Conservation (phyloP, 2,329 filamentous ascomycete genomes). For the Aspergillus jensenii region DNA sequence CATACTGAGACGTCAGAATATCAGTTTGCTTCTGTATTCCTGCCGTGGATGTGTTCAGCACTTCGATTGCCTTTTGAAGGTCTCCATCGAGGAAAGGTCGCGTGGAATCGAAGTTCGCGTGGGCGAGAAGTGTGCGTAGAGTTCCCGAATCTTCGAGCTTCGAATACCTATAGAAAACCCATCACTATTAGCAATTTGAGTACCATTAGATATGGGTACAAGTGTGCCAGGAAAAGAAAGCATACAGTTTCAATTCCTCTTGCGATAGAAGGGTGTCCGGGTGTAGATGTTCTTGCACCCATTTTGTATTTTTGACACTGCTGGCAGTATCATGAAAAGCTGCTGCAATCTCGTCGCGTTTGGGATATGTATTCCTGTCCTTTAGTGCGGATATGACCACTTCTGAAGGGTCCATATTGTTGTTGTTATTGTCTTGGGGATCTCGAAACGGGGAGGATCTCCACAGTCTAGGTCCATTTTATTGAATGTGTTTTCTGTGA, state of each 20-base stretch:
- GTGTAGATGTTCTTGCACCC: slow-evolving; percentile 33
- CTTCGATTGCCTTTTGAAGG: slow-evolving; percentile 35
- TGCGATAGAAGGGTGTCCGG: slow-evolving; percentile 38
- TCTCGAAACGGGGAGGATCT: neutral
- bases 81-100: slow-evolving; percentile 42
- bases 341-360: slow-evolving; percentile 28
- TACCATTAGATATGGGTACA: neutral
- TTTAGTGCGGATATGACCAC: slow-evolving; percentile 27
- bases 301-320: slow-evolving; percentile 26
- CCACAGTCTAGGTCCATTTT: neutral
- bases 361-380: slow-evolving; percentile 29
- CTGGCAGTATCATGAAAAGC: slow-evolving; percentile 24
- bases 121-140: slow-evolving; percentile 29
- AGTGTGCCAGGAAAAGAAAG: neutral
- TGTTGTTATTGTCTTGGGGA: slow-evolving; percentile 5
- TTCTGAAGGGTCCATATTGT: slow-evolving; percentile 20
- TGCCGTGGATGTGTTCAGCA: slow-evolving; percentile 38
- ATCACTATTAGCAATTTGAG: neutral
- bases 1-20: slow-evolving; percentile 32
- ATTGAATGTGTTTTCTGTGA: neutral
- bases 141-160: slow-evolving; percentile 34
- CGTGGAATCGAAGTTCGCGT: slow-evolving; percentile 28
- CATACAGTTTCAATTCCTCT: slow-evolving; percentile 41
- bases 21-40: slow-evolving; percentile 35
- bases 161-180: slow-evolving; percentile 27